These are phyloP conservation scores for Lentinula guzmanii DNA, from an alignment of 768 basidiomycete genomes.

Conservation along the genomic window DNA sequence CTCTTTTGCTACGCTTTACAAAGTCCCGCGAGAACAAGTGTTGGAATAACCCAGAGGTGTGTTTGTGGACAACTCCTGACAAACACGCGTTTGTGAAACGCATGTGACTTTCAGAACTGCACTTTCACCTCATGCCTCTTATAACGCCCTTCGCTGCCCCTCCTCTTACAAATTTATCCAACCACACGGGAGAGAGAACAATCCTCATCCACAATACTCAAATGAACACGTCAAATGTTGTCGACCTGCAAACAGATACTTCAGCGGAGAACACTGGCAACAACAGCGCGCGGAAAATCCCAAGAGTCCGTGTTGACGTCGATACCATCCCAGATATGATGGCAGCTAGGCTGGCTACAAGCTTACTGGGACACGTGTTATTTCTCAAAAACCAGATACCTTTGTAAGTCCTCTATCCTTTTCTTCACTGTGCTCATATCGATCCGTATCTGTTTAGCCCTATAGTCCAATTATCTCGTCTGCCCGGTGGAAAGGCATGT, in stretches of 20 bases:
- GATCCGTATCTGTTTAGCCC: slow-evolving; percentile 37
- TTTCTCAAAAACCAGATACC: slow-evolving; percentile 78
- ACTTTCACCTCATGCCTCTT: background rate
- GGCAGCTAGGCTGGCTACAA: slow-evolving; percentile 59
- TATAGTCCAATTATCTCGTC: slow-evolving; percentile 53
- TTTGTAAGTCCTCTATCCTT: slow-evolving; percentile 44
- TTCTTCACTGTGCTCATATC: background rate
- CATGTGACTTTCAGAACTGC: too few species aligned
- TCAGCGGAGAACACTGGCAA: background rate
- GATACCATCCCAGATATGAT: slow-evolving; percentile 48
- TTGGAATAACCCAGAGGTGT: too few species aligned
- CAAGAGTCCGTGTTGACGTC: slow-evolving; percentile 39
- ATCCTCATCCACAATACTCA: background rate
- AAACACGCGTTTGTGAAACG: too few species aligned
- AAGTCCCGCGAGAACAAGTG: too few species aligned
- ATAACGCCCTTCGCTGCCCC: background rate
- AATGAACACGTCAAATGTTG: background rate
- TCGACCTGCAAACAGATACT: background rate
- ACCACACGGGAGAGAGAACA: background rate
- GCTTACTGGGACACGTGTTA: slow-evolving; percentile 62
- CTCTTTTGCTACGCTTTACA: too few species aligned
- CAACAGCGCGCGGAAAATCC: slow-evolving; percentile 17
- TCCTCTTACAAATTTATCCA: background rate
- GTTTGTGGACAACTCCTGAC: too few species aligned
- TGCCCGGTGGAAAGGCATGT: slow-evolving; percentile 42